phyloP scores from a whole-genome alignment of 306 rosid genomes.

The Albizia julibrissin region DNA sequence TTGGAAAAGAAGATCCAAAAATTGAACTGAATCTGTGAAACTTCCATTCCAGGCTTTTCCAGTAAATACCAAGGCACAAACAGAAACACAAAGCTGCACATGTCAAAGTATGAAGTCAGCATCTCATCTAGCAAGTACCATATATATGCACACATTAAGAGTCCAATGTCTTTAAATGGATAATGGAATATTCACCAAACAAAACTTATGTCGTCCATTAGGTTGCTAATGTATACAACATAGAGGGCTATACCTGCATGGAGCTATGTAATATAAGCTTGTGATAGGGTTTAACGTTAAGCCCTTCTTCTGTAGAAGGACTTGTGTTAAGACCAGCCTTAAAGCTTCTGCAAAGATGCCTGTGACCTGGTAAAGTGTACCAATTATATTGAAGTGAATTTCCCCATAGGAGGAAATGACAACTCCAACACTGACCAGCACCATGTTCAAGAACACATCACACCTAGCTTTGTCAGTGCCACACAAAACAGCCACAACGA shows the following conservation, averaged over 20 bases:
- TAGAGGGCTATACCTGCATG: conserved; percentile 77
- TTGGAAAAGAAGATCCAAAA: conserved; percentile 93
- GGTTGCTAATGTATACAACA: not conserved
- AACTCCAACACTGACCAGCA: conserved; percentile 98
- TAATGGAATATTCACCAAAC: not conserved
- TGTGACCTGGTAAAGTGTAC: conserved; percentile 88
- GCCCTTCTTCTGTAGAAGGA: conserved; percentile 93
- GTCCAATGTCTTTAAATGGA: conserved; percentile 7
- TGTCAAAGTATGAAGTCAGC: conserved; percentile 26
- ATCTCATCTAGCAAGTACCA: conserved; percentile 2
- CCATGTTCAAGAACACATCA: conserved; percentile 89
- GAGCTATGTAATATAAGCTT: conserved; percentile 95
- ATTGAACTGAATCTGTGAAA: conserved; percentile 85
- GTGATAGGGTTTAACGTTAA: conserved; percentile 87
- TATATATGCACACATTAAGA: conserved; percentile 9
- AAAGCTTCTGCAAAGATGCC: conserved; percentile 98
- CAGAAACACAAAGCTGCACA: conserved; percentile 87
- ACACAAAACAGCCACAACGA: conserved; percentile 81
- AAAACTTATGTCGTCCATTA: not conserved
- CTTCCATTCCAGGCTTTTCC: conserved; percentile 87
- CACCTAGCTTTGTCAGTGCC: conserved; percentile 94
- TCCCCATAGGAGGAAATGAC: conserved; percentile 94
- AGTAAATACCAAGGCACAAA: conserved; percentile 86
- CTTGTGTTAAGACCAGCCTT: conserved; percentile 95
- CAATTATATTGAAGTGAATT: conserved; percentile 87